phyloP scores from a whole-genome alignment of 2,329 filamentous ascomycete genomes.

The Sarocladiaceae sp. region DNA sequence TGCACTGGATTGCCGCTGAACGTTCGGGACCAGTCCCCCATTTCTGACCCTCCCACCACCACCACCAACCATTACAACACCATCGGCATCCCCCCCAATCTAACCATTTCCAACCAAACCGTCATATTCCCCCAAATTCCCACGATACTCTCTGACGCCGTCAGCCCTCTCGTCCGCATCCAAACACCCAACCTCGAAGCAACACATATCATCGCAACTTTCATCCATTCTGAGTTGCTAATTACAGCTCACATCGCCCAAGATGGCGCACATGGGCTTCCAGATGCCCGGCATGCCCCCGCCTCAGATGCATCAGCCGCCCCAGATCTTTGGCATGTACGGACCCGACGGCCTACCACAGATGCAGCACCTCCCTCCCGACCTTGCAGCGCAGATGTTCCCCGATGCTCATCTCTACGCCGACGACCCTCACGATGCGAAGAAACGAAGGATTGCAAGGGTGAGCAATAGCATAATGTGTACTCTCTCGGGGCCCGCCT shows the following conservation, averaged over 20 bases:
- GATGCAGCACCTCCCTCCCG: conserved; percentile 48
- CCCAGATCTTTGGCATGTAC: conserved; percentile 66
- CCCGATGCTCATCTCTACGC: conserved; percentile 51
- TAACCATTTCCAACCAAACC: no score
- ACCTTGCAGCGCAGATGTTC: conserved; percentile 57
- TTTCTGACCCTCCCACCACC: no score
- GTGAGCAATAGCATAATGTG: conserved; percentile 38
- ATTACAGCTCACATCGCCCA: conserved; percentile 13
- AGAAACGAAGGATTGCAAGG: conserved; percentile 82
- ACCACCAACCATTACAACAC: no score
- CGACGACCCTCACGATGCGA: conserved; percentile 73
- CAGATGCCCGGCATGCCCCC: conserved; percentile 53
- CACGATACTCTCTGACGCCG: no score
- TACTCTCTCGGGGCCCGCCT: neutral
- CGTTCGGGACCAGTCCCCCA: no score
- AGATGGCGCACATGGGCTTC: conserved; percentile 47
- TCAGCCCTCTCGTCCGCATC: no score
- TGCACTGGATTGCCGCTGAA: no score
- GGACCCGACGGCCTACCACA: conserved; percentile 52
- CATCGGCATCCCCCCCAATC: no score
- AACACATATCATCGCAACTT: neutral
- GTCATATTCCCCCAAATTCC: no score
- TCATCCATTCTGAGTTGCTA: no score
- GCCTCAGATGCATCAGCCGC: conserved; percentile 59
- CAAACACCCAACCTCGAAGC: neutral